Evolutionary conservation across 1,284 basidiomycete species (phyloP), one percentile per base, ranked within the genome.

Genomic region (Pyrrhoderma lamaoense): DNA sequence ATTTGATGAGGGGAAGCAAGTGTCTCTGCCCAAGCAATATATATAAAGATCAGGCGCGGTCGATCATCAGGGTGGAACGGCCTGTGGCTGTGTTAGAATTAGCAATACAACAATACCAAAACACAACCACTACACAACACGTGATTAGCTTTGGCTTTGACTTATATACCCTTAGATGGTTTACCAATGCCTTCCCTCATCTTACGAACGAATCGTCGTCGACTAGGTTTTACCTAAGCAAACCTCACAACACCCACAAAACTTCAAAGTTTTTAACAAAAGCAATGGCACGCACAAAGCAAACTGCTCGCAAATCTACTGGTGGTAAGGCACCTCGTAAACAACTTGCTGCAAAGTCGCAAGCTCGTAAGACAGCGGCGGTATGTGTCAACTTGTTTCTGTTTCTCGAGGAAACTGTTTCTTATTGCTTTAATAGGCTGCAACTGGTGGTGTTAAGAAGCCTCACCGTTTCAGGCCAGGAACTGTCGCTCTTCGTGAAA

Each of bases 401-500:
- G 34, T 36, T 38, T 5, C 8, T 25, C 18, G 21, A 23, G 35
- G 11, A 36, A 16, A 16, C 37, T 47, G 13, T 22, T 22, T 58
- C 71, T 55, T 69, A 72, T 56, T 46, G 55, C 22, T 31, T 5
- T 11, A 11, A 5, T 31, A 52, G 45, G 60, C 71, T 44, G 62
- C 75, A 35, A 75, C 85, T 50, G 85, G 86, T 68, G 87, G 87
- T 73, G 85, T 86, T 64, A 85, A 87, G 82, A 87, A 85, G 77
- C 82, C 83, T 56, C 84, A 88, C 71, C 77, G 73, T 47, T 76
- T 76, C 71, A 67, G 74, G 42, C 75, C 75, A 3, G 75, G 74
- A 47, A 90, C 87, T 58, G 87, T 90, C 68, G 87, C 87, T 57
- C 81, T 90, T 56, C 82, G 88, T 70, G 87, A 90, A 71, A 90